Evolutionary conservation across 2,329 filamentous ascomycete species (phyloP).

Genomic region (Claviceps sp.): DNA sequence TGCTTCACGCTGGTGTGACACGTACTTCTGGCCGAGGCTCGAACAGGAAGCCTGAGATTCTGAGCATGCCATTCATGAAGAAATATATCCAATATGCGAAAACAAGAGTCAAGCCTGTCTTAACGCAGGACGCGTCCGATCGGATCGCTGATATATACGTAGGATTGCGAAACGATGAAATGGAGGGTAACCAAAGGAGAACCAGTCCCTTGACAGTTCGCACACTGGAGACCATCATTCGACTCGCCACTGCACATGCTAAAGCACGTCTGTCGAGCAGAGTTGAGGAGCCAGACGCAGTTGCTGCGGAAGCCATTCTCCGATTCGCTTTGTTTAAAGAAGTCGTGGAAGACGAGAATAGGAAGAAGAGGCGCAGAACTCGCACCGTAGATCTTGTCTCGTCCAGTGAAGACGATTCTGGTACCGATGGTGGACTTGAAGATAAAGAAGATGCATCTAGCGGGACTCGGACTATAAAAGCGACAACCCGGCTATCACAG

Average conservation of each 20-base stretch:
- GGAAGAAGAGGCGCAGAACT: slow-evolving; percentile 69
- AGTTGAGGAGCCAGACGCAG: slow-evolving; percentile 80
- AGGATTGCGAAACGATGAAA: slow-evolving; percentile 84
- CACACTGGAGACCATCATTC: slow-evolving; percentile 96
- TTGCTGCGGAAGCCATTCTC: slow-evolving; percentile 77
- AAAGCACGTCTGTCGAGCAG: slow-evolving; percentile 79
- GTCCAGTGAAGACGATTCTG: slow-evolving; percentile 44
- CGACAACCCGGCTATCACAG: slow-evolving; percentile 10
- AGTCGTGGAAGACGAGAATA: slow-evolving; percentile 64
- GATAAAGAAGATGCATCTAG: slow-evolving; percentile 48
- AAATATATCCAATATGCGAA: slow-evolving; percentile 99
- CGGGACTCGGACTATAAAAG: slow-evolving; percentile 17
- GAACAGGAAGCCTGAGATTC: slow-evolving; percentile 67
- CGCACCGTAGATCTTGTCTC: slow-evolving; percentile 42
- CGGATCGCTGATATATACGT: slow-evolving; percentile 88
- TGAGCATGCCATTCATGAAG: slow-evolving; percentile 97
- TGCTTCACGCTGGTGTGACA: slow-evolving; percentile 86
- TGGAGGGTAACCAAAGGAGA: slow-evolving; percentile 84
- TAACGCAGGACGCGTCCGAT: slow-evolving; percentile 84
- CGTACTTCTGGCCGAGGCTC: slow-evolving; percentile 60
- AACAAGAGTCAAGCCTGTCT: slow-evolving; percentile 71
- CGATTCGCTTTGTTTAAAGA: slow-evolving; percentile 97
- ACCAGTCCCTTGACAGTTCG: slow-evolving; percentile 93
- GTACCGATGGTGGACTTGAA: slow-evolving; percentile 40
- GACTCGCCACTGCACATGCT: slow-evolving; percentile 88